Evolutionary conservation across 176 grass and related monocot species (phyloP), one percentile per base, ranked within the genome.

Genomic region (Poa pratensis): DNA sequence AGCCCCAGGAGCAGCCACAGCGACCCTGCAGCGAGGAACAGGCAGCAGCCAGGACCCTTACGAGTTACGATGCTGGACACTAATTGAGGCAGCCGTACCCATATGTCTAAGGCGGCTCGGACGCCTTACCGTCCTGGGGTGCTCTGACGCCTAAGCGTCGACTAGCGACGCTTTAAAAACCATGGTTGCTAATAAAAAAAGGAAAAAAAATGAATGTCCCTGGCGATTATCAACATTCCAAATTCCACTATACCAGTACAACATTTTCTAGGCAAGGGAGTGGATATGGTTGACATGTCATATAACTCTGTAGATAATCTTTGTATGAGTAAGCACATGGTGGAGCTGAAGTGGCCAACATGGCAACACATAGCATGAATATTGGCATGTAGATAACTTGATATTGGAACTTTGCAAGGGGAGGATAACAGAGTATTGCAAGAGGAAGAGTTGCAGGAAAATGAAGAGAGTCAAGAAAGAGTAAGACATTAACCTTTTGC

Each of bases 371-470:
- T 24, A 30, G 14, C 1, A 28, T 30, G 19, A 17, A 74, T 34
- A 42, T 64, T 75, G 39, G 30, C 46, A 74, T 65, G 45, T 39
- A 11, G 13, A 62, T 3, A 42, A 64, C 30, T 74, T 74, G 45
- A 24, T 3, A 32, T 64, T 75, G 22, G 22, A 81, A n/a, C 2
- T 42, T 81, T 2, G 27, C 54, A 46, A 34, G 49, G 57, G 15
- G 5, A 55, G 16, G 22, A 43, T 22, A 67, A 67, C 1, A 7
- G 7, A 57, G 19, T 77, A 57, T 57, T 39, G 30, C 16, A 35
- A 67, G 64, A 67, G 26, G 32, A 67, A 67, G 6, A 68, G 12
- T 37, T 37, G 19, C 45, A 53, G 28, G 62, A 53, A 80, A 81
- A 16, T 39, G 19, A 77, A 81, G 27, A 37, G 62, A 53, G 2